These are phyloP conservation scores for Suillus subluteus DNA, from an alignment of 768 basidiomycete genomes.

Conservation along the genomic window DNA sequence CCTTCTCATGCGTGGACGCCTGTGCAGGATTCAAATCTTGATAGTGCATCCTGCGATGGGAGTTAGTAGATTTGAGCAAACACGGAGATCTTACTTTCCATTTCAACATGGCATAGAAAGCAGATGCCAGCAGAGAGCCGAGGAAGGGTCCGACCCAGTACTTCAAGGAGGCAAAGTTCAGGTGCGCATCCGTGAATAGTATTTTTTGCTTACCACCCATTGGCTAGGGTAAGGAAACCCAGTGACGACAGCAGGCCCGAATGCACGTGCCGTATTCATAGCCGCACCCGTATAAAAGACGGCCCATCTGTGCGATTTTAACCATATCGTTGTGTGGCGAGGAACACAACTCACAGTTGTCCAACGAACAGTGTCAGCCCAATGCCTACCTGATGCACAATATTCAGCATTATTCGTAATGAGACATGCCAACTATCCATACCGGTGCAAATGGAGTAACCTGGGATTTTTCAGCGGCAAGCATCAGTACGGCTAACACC, in stretches of 20 bases:
- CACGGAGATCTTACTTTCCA: constrained; percentile 34
- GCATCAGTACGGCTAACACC: constrained; percentile 68
- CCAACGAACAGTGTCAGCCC: constrained; percentile 67
- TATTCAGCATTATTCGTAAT: neutral
- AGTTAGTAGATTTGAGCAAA: constrained; percentile 12
- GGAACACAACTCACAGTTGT: constrained; percentile 49
- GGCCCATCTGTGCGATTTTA: constrained; percentile 46
- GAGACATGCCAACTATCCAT: constrained; percentile 7
- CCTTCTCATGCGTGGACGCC: constrained; percentile 31
- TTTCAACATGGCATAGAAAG: constrained; percentile 62
- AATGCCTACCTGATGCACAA: constrained; percentile 55
- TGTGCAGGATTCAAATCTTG: constrained; percentile 34
- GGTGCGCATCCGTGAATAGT: neutral
- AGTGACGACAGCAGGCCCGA: constrained; percentile 71
- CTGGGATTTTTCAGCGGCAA: constrained; percentile 71
- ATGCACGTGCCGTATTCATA: constrained; percentile 72
- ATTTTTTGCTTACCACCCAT: constrained; percentile 58
- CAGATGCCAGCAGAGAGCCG: constrained; percentile 62
- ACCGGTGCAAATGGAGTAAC: constrained; percentile 73
- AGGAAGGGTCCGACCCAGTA: constrained; percentile 76
- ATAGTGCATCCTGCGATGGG: constrained; percentile 28
- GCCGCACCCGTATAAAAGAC: constrained; percentile 66
- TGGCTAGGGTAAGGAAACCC: constrained; percentile 56
- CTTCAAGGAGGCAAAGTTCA: constrained; percentile 33
- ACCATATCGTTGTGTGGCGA: neutral